Percentiles rank a stretch among this genome's conserved stretches.
Evolutionary conservation across 768 basidiomycete genomes (phyloP).

Genomic region (Asterophora parasitica): DNA sequence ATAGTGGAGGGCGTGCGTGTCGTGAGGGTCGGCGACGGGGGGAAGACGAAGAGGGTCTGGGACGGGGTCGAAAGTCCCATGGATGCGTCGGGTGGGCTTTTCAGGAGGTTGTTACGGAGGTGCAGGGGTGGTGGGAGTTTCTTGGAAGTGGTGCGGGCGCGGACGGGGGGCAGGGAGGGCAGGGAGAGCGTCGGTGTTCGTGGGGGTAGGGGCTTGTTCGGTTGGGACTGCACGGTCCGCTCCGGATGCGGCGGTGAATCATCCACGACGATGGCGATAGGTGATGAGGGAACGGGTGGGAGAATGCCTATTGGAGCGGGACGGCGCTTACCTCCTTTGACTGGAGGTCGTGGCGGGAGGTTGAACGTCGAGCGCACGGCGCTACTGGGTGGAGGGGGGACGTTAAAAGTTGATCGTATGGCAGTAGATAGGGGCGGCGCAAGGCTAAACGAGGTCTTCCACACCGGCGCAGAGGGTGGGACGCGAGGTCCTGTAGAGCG

Average conservation of each 20-base stretch:
- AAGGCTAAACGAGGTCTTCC: slow-evolving; percentile 55
- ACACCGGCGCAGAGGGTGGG: slow-evolving; percentile 52
- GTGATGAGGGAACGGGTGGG: slow-evolving; percentile 72
- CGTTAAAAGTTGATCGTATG: slow-evolving; percentile 46
- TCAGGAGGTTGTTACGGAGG: slow-evolving; percentile 35
- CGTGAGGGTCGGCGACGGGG: slow-evolving; percentile 62
- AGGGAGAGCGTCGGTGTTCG: slow-evolving; percentile 19
- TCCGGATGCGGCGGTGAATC: slow-evolving; percentile 19
- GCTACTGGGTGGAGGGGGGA: slow-evolving; percentile 31
- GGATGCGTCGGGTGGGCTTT: slow-evolving; percentile 22
- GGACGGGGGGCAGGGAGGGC: slow-evolving; percentile 36
- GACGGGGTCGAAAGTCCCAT: slow-evolving; percentile 51
- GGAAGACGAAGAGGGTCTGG: slow-evolving; percentile 84
- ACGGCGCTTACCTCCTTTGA: slow-evolving; percentile 50
- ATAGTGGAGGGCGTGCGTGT: slow-evolving; percentile 75
- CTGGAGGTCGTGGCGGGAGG: slow-evolving; percentile 33
- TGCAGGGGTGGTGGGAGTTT: slow-evolving; percentile 58
- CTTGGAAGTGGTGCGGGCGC: slow-evolving; percentile 49
- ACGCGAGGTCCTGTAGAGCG: no score
- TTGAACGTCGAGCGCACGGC: slow-evolving; percentile 52
- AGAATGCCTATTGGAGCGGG: slow-evolving; percentile 58
- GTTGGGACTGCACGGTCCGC: slow-evolving; percentile 7
- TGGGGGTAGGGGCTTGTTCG: slow-evolving; percentile 15
- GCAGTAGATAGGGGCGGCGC: slow-evolving; percentile 51
- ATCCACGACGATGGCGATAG: slow-evolving; percentile 48